Base-by-base conservation (phyloP, 225 moss, liverwort and hornwort species). In the Marchantia polymorpha region DNA sequence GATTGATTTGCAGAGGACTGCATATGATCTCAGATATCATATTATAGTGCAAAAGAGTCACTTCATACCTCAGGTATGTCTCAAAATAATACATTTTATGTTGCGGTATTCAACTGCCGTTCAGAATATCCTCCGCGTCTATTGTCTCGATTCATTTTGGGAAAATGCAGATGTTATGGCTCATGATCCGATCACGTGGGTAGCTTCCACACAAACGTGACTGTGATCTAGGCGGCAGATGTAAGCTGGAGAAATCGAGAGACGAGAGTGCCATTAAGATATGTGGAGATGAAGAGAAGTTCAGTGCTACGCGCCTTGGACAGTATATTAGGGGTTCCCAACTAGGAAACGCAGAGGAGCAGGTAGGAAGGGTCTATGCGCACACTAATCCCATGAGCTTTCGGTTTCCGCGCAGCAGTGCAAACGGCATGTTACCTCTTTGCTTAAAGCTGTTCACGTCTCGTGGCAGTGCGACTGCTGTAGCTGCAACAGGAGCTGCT, bases 371-470 rank as follows among this genome's bases (percentile, higher is more conserved):
- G 56, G 56, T 14, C 17, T 65, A 67, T 67, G 67, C 67, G 30
- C 67, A 67, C 67, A 27, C 25, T 31, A 31, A 30, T 67, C 25
- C 29, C 67, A 67, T 67, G 67, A 61, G 29, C 0, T 67, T 67
- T 67, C 8, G 67, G 67, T 29, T 67, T 31, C 14, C 67, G 67
- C 11, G 67, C 65, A 65, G 65, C 65, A 65, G 59, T 20, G 7
- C 29, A 10, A 26, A 67, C 27, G 29, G 10, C 67, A 30, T 67
- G 29, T 67, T 67, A 31, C 12, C 16, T 12, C 7, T 25, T 67
- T 67, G 67, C 67, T 29, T 29, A 30, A 67, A 67, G 30, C 67
- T 67, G 67, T 30, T 67, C 11, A 67, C 67, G 15, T 67, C 67
- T 29, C 67, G 12, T 67, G 10, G 29, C 67, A 67, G 29, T 67